A percentile compares a stretch with the other conserved stretches of the same genome.
Conservation (phyloP, 2,329 filamentous ascomycete genomes). For the Ploettnerulaceae sp. region DNA sequence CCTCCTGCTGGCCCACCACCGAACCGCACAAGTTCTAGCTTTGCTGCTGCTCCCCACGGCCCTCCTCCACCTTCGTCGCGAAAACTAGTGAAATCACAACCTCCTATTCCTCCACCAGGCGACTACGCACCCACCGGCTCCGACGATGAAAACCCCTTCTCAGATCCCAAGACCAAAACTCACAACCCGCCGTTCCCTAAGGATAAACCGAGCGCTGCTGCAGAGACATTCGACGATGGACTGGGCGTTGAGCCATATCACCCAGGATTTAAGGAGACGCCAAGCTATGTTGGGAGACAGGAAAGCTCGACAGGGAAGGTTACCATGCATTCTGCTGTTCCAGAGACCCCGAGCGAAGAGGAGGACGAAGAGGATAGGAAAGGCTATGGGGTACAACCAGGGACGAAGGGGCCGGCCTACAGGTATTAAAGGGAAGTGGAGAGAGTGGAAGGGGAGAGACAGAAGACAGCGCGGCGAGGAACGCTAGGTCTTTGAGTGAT, state of each 20-base stretch:
- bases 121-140: slow-evolving; percentile 26
- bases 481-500: background rate
- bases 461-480: background rate
- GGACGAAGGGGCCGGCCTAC: slow-evolving; percentile 27
- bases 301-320: slow-evolving; percentile 23
- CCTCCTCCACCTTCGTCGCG: slow-evolving; percentile 14
- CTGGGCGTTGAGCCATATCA: slow-evolving; percentile 34
- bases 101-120: slow-evolving; percentile 29
- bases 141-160: slow-evolving; percentile 30
- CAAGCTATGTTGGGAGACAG: slow-evolving; percentile 28
- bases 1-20: slow-evolving; percentile 23
- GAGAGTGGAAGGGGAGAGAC: background rate
- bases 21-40: slow-evolving; percentile 15
- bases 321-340: slow-evolving; percentile 29
- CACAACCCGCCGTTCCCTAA: slow-evolving; percentile 25
- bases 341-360: slow-evolving; percentile 16
- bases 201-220: slow-evolving; percentile 21
- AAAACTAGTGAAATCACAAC: slow-evolving; percentile 14
- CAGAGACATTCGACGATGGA: slow-evolving; percentile 30
- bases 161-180: slow-evolving; percentile 23
- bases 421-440: slow-evolving; percentile 21
- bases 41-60: slow-evolving; percentile 13
- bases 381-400: slow-evolving; percentile 16
- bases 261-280: slow-evolving; percentile 31
- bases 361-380: slow-evolving; percentile 11